phyloP scores from a whole-genome alignment of 2,329 filamentous ascomycete genomes.

The Pseudocercospora musae region DNA sequence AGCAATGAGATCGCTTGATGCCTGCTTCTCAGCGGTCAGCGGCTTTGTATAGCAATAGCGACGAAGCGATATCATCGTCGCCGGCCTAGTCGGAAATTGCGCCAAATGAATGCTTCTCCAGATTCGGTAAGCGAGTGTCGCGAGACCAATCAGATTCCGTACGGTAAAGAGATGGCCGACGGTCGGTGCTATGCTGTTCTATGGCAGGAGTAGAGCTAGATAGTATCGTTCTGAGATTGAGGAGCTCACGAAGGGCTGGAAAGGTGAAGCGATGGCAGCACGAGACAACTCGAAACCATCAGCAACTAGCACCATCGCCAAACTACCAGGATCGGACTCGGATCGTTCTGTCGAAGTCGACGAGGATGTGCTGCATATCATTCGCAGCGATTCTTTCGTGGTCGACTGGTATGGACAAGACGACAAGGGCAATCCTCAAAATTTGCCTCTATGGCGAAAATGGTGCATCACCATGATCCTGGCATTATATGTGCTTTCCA shows the following conservation, averaged over 20 bases:
- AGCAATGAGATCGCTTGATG: background rate
- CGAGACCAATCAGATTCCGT: background rate
- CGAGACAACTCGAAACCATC: background rate
- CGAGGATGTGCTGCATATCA: constrained; percentile 4
- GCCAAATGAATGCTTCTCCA: background rate
- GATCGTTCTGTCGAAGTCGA: background rate
- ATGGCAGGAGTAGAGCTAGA: background rate
- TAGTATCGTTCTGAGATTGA: too few species aligned
- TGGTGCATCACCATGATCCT: constrained; percentile 16
- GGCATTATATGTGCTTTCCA: constrained; percentile 11
- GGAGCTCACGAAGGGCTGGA: too few species aligned
- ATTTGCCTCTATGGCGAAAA: constrained; percentile 13
- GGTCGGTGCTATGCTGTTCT: background rate
- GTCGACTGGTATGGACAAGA: constrained; percentile 16
- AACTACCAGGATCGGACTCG: background rate
- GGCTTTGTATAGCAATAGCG: background rate
- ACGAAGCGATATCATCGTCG: background rate
- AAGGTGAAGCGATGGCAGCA: background rate
- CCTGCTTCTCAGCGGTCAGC: background rate
- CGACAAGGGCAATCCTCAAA: constrained; percentile 14
- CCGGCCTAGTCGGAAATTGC: background rate
- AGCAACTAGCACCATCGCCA: background rate
- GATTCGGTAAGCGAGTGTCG: background rate
- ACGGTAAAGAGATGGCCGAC: background rate
- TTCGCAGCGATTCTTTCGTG: constrained; percentile 8